A percentile compares a stretch with the other conserved stretches of the same genome.
Evolutionary conservation across 176 grass and related monocot species (phyloP).

Genomic region (Cenchrus americanus): DNA sequence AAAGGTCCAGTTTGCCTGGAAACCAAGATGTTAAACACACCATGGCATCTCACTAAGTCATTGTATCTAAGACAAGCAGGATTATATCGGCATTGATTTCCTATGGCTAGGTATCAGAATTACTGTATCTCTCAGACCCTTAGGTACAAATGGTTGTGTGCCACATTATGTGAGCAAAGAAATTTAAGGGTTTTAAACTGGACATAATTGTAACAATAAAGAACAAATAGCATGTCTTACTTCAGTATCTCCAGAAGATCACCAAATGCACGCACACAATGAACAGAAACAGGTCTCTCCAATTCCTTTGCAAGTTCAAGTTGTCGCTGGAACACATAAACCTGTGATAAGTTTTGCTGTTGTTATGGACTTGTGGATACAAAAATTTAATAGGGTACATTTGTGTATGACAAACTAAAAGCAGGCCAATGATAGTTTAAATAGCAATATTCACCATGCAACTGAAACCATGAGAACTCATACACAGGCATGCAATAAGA

Average conservation of each 20-base stretch:
- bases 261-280: conserved; percentile 86
- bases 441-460: conserved; percentile 21
- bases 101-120: neutral
- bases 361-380: conserved; percentile 3
- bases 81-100: neutral
- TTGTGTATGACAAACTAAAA: conserved; percentile 34
- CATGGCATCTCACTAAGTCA: neutral
- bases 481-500: conserved; percentile 4
- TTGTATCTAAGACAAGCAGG: neutral
- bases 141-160: neutral
- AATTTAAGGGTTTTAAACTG: neutral
- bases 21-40: conserved; percentile 36
- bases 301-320: conserved; percentile 90
- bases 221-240: conserved; percentile 43
- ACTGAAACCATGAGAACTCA: conserved; percentile 21
- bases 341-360: conserved; percentile 43
- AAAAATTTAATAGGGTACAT: neutral
- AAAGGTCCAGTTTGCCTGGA: conserved; percentile 75
- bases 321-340: conserved; percentile 74
- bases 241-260: conserved; percentile 84
- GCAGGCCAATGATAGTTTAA: neutral
- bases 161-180: neutral
- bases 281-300: conserved; percentile 77
- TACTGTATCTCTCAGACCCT: neutral
- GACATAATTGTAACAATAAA: neutral